A percentile compares a stretch with the other conserved stretches of the same genome.
Conservation (phyloP, 2,329 filamentous ascomycete genomes). For the Apiospora malaysiana region DNA sequence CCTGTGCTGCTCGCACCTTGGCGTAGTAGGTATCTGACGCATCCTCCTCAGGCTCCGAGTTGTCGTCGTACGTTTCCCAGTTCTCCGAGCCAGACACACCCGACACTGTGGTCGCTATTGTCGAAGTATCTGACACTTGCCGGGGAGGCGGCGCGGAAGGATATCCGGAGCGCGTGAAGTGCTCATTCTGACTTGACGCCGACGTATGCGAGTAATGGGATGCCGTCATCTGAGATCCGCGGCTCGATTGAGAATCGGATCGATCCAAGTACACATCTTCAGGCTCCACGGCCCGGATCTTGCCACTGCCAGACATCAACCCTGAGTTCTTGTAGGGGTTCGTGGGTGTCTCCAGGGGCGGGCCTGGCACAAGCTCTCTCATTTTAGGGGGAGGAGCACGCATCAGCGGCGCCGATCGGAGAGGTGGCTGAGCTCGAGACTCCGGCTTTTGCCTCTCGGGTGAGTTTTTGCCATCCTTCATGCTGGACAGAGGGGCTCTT, state of each 20-base stretch:
- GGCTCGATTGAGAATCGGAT: slow-evolving; percentile 26
- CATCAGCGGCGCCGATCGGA: slow-evolving; percentile 59
- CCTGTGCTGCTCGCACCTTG: slow-evolving; percentile 71
- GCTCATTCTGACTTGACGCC: slow-evolving; percentile 45
- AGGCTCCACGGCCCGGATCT: slow-evolving; percentile 67
- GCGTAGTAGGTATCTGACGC: slow-evolving; percentile 80
- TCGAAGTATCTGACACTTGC: slow-evolving; percentile 75
- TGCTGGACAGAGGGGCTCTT: slow-evolving; percentile 70
- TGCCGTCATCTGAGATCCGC: slow-evolving; percentile 42
- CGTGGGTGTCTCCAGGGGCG: slow-evolving; percentile 57
- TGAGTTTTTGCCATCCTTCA: slow-evolving; percentile 78
- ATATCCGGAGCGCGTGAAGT: slow-evolving; percentile 43
- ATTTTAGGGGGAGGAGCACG: slow-evolving; percentile 87
- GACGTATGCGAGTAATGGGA: slow-evolving; percentile 44
- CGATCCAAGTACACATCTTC: slow-evolving; percentile 87
- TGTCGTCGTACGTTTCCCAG: slow-evolving; percentile 96
- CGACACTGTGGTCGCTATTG: background rate
- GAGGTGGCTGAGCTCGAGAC: slow-evolving; percentile 50
- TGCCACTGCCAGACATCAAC: slow-evolving; percentile 52
- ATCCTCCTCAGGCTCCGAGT: slow-evolving; percentile 77
- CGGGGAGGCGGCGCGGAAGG: slow-evolving; percentile 54
- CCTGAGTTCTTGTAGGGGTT: slow-evolving; percentile 54
- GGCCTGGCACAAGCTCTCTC: slow-evolving; percentile 71
- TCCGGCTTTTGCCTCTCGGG: slow-evolving; percentile 70
- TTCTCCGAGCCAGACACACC: slow-evolving; percentile 86